These are phyloP conservation scores for Aureoboletus auriporus DNA, from an alignment of 768 basidiomycete genomes.

Conservation along the genomic window DNA sequence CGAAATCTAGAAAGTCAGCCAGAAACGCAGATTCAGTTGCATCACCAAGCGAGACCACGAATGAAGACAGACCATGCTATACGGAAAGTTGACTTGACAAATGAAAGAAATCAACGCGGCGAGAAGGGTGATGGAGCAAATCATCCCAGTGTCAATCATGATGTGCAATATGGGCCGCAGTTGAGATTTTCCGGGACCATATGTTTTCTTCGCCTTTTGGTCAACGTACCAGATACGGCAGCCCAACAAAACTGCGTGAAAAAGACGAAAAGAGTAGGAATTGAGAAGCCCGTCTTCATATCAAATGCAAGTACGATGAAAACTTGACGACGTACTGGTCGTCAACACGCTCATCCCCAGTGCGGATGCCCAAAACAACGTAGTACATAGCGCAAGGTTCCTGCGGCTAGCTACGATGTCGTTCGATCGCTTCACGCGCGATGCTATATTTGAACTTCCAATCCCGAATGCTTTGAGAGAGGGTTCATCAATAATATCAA, in stretches of 20 bases:
- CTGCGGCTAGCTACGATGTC: slow-evolving; percentile 21
- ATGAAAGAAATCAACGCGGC: slow-evolving; percentile 31
- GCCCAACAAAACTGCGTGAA: slow-evolving; percentile 22
- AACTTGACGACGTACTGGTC: slow-evolving; percentile 20
- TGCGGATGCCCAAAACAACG: slow-evolving; percentile 30
- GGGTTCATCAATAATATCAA: background rate
- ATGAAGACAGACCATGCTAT: slow-evolving; percentile 28
- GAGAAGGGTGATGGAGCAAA: slow-evolving; percentile 35
- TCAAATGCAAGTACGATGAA: background rate
- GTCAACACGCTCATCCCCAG: slow-evolving; percentile 31
- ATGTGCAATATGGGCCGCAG: slow-evolving; percentile 21
- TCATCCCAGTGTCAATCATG: slow-evolving; percentile 34
- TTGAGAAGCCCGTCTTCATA: background rate
- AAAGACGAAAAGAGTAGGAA: background rate
- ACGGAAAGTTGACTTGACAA: slow-evolving; percentile 27
- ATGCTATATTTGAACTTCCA: slow-evolving; percentile 13
- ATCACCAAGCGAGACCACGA: background rate
- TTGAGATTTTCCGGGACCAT: slow-evolving; percentile 2
- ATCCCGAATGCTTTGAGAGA: slow-evolving; percentile 16
- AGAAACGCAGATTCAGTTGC: too few relatives aligned
- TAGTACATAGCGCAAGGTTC: slow-evolving; percentile 30
- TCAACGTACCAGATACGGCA: slow-evolving; percentile 31
- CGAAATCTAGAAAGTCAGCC: slow-evolving; percentile 20
- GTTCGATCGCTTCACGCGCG: background rate
- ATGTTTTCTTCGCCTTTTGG: slow-evolving; percentile 13